Evolutionary conservation across 805 yeast genomes (phyloP), one percentile per base, ranked within the genome.

Genomic region (Starmerella vaccinii): DNA sequence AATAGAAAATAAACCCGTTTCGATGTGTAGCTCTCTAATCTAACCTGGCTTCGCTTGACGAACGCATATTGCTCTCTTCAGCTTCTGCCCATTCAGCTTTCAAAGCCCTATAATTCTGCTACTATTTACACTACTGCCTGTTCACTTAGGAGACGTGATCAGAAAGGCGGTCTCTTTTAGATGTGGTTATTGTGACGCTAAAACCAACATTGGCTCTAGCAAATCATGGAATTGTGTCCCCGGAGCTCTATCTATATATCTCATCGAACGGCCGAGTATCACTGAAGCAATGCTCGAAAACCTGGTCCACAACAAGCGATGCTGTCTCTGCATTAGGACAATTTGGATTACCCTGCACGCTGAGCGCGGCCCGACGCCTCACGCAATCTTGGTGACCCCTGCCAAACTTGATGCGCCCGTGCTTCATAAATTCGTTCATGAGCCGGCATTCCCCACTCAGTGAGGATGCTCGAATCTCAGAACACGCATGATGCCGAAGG

Each of bases 191-290:
- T n/a, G n/a, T n/a, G n/a, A 7, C 29, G 29, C 29, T 10, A 26
- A 10, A 26, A 26, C 29, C 7, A 8, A 7, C 29, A 6, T 22
- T 37, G 32, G 10, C 29, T 26, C 10, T 26, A 8, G 7, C 10
- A n/a, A 5, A 37, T 22, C 18, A n/a, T n/a, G n/a, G n/a, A n/a
- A n/a, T n/a, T n/a, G n/a, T n/a, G n/a, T n/a, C n/a, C n/a, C n/a
- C n/a, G 10, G 29, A 16, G n/a, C 32, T 15, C 21, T 67, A 83
- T 54, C 87, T 74, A 64, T 86, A 92, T 32, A 92, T 89, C 61
- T 85, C 81, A 60, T 92, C 97, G 67, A 87, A 92, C 1, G 98
- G 98, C 61, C 98, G 73, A 1, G 97, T 90, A 63, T 92, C 98
- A 61, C 81, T 82, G 64, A 88, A 92, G 65, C 98, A 92, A 43